phyloP scores from a whole-genome alignment of 2,329 filamentous ascomycete species.

The Penicillium corylophilum region DNA sequence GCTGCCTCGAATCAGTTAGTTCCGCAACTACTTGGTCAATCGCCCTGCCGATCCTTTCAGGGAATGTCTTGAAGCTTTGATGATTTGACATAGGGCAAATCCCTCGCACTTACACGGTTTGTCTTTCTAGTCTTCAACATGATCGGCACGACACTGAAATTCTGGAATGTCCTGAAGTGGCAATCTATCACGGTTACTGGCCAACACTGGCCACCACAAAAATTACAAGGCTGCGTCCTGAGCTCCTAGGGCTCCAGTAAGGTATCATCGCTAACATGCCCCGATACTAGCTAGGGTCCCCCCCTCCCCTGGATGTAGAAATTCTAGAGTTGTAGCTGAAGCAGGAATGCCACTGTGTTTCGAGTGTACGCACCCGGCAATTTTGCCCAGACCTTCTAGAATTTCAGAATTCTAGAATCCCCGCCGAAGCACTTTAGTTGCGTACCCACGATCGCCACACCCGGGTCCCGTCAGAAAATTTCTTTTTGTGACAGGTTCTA shows the following conservation, averaged over 20 bases:
- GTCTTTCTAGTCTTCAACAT: neutral
- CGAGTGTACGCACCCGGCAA: neutral
- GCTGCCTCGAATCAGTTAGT: neutral
- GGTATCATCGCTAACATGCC: neutral
- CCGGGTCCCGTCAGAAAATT: constrained; percentile 4
- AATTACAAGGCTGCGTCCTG: neutral
- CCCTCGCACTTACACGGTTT: neutral
- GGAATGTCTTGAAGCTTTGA: constrained; percentile 2
- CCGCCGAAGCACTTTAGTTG: constrained; percentile 14
- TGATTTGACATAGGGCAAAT: neutral
- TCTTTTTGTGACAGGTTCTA: neutral
- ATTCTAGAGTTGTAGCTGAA: neutral
- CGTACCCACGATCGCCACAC: constrained; percentile 21
- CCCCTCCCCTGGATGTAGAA: neutral
- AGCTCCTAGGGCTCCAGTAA: neutral
- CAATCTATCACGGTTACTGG: neutral
- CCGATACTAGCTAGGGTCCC: neutral
- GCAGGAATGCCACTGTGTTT: neutral
- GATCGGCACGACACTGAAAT: neutral
- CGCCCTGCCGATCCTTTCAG: constrained; percentile 11
- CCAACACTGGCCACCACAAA: neutral
- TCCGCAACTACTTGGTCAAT: neutral
- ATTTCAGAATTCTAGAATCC: constrained; percentile 21
- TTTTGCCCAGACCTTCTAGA: constrained; percentile 14
- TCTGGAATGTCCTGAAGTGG: neutral